Evolutionary conservation across 495 filamentous ascomycete species (phyloP).

Genomic region (Hypomontagnella submonticulosa): DNA sequence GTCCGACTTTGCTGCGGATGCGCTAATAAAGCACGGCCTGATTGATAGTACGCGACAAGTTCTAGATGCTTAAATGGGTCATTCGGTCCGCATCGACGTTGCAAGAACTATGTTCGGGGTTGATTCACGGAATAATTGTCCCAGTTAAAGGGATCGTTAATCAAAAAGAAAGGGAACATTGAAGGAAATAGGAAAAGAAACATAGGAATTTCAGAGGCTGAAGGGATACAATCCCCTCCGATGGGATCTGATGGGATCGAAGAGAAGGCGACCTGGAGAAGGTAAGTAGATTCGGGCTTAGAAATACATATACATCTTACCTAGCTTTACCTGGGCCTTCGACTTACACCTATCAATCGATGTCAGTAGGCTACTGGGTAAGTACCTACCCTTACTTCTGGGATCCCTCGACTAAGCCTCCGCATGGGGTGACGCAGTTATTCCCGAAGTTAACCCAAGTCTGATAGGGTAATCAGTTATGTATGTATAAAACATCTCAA

Average conservation of each 20-base stretch:
- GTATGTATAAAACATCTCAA: too few relatives aligned
- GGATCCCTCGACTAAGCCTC: too few relatives aligned
- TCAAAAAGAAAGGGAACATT: background rate
- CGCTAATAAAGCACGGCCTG: slow-evolving; percentile 35
- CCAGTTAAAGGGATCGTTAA: slow-evolving; percentile 8
- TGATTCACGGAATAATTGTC: slow-evolving; percentile 18
- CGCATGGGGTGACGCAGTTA: too few relatives aligned
- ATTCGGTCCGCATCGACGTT: slow-evolving; percentile 31
- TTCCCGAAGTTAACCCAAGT: too few relatives aligned
- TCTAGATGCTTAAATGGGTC: slow-evolving; percentile 31
- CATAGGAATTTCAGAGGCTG: slow-evolving; percentile 25
- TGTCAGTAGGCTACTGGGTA: slow-evolving; percentile 1
- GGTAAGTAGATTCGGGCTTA: slow-evolving; percentile 11
- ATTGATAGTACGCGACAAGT: slow-evolving; percentile 24
- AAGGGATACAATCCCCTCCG: slow-evolving; percentile 17
- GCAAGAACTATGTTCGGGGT: slow-evolving; percentile 19
- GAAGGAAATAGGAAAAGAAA: slow-evolving; percentile 8
- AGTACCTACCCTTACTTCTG: too few relatives aligned
- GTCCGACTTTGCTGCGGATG: slow-evolving; percentile 32
- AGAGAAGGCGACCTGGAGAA: slow-evolving; percentile 5
- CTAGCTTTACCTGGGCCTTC: too few relatives aligned
- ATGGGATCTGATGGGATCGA: slow-evolving; percentile 4
- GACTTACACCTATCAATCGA: background rate
- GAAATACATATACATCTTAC: slow-evolving; percentile 3
- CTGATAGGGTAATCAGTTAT: too few relatives aligned